Evolutionary conservation across 1,139 yeast genomes (phyloP).

Genomic region (Pichia sp.): DNA sequence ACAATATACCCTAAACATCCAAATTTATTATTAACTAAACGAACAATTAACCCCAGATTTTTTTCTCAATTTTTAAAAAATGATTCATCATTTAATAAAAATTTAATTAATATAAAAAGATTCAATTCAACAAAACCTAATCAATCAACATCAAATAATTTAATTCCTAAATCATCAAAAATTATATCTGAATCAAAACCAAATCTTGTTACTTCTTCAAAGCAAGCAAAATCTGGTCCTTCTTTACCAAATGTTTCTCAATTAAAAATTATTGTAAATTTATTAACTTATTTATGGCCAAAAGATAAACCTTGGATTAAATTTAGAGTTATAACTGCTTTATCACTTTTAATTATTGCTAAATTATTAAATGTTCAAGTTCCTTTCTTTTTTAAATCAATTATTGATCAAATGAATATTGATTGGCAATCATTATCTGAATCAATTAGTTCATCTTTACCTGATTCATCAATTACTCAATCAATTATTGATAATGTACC

Average conservation of each 20-base stretch:
- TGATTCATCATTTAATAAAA: neutral
- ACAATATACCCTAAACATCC: no score
- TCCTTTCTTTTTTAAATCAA: constrained; percentile 86
- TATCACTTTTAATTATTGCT: constrained; percentile 66
- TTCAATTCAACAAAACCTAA: constrained; percentile 5
- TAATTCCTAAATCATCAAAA: no score
- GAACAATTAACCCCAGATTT: neutral
- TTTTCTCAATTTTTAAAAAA: no score
- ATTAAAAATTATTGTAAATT: constrained; percentile 51
- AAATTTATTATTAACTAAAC: neutral
- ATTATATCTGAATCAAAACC: constrained; percentile 6
- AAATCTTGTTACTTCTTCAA: constrained; percentile 15
- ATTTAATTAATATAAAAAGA: neutral
- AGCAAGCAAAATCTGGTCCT: constrained; percentile 13
- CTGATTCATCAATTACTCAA: constrained; percentile 9
- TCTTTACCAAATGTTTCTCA: constrained; percentile 37
- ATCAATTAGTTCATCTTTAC: constrained; percentile 10
- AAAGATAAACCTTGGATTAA: constrained; percentile 63
- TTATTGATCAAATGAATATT: constrained; percentile 87
- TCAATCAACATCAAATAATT: neutral
- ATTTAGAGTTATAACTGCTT: constrained; percentile 68
- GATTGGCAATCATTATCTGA: constrained; percentile 72
- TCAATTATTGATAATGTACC: constrained; percentile 14
- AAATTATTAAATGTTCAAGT: constrained; percentile 89
- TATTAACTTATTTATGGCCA: constrained; percentile 87